Conservation (phyloP, 257 asterid species). For the Solanum boliviense region DNA sequence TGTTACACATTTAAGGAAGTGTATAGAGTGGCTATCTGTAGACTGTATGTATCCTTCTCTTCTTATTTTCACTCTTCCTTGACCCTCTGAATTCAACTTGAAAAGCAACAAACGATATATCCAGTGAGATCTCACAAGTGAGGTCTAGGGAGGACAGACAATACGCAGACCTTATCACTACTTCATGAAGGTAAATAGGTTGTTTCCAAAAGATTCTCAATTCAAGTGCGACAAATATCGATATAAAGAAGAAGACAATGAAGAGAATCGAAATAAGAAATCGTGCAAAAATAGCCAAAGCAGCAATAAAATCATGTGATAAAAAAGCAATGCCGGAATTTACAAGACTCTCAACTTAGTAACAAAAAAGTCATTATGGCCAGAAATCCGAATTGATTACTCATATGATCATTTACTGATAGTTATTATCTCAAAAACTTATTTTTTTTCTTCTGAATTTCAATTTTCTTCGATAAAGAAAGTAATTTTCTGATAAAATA, state of each 20-base stretch:
- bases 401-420: no score
- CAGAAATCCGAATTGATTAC: not conserved
- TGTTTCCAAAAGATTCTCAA: not conserved
- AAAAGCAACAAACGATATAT: not conserved
- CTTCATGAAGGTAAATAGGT: no score
- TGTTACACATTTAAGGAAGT: not conserved
- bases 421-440: no score
- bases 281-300: not conserved
- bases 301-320: not conserved
- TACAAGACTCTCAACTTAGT: not conserved
- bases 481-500: no score
- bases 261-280: no score
- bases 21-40: not conserved
- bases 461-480: no score
- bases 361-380: not conserved
- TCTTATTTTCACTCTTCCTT: not conserved
- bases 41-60: not conserved
- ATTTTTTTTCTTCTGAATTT: no score
- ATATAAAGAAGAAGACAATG: no score
- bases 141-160: accelerated
- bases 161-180: not conserved
- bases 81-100: not conserved
- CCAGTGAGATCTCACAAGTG: no score
- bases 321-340: not conserved
- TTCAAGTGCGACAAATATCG: accelerated